Percentiles rank a stretch among this genome's conserved stretches.
These are phyloP conservation scores for Apiotrichum akiyoshidainum DNA, from an alignment of 1,284 basidiomycete species.

Conservation along the genomic window DNA sequence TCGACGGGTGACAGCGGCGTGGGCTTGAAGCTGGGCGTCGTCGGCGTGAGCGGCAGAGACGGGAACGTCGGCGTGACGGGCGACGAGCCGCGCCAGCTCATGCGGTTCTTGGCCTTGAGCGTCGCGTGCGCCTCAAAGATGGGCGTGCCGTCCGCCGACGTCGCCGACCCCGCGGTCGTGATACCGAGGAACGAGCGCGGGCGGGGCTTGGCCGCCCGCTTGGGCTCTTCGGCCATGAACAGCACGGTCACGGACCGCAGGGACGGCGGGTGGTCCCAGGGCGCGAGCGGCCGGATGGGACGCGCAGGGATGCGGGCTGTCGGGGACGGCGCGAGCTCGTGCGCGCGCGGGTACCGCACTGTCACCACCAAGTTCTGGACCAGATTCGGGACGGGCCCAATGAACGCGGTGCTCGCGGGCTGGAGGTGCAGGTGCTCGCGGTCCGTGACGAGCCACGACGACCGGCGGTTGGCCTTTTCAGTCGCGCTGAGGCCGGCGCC, in stretches of 20 bases:
- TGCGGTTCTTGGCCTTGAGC: neutral
- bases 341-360: conserved; percentile 8
- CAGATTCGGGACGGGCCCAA: conserved; percentile 14
- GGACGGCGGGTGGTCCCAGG: conserved; percentile 4
- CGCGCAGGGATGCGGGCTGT: neutral
- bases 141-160: neutral
- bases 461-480: neutral
- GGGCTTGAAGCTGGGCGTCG: neutral
- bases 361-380: conserved; percentile 14
- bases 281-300: conserved; percentile 3
- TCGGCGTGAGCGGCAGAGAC: neutral
- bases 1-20: neutral
- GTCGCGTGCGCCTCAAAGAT: neutral
- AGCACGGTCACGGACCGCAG: neutral
- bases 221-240: neutral
- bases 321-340: neutral
- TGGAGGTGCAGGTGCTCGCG: conserved; percentile 2
- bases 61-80: neutral
- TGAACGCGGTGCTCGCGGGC: conserved; percentile 4
- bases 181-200: neutral
- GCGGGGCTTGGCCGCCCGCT: neutral
- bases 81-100: neutral
- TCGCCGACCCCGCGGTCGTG: neutral
- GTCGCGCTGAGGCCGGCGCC: neutral
- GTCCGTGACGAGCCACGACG: conserved; percentile 1